phyloP scores from a whole-genome alignment of 345 rosid species.

The Rhodamnia argentea region DNA sequence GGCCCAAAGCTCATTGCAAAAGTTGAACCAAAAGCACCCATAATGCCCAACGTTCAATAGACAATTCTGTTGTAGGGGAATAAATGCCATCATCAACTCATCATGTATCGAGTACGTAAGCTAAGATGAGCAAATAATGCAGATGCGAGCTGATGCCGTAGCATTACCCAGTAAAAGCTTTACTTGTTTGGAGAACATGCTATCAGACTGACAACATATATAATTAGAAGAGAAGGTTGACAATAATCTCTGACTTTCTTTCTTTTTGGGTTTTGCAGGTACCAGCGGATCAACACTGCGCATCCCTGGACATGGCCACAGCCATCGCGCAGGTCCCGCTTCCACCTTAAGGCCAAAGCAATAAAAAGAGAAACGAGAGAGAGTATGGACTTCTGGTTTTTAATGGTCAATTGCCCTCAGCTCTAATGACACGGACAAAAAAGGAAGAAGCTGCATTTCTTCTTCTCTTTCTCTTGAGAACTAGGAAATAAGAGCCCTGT shows the following conservation, averaged over 20 bases:
- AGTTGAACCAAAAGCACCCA: no score
- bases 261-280: slow-evolving; percentile 33
- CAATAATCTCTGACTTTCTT: not conserved
- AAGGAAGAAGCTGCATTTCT: not conserved
- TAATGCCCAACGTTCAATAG: no score
- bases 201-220: not conserved
- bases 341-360: no score
- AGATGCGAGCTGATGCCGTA: not conserved
- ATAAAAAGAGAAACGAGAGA: no score
- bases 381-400: not conserved
- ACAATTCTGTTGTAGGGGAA: not conserved
- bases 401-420: not conserved
- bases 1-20: no score
- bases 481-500: not conserved
- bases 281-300: slow-evolving; percentile 84
- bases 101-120: not conserved
- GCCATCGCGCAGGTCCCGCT: no score
- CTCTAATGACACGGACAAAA: not conserved
- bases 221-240: not conserved
- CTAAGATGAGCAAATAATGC: not conserved
- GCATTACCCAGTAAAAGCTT: not conserved
- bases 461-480: not conserved
- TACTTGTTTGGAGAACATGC: not conserved
- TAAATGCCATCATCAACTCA: not conserved
- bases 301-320: slow-evolving; percentile 69